Evolutionary conservation across 768 basidiomycete genomes (phyloP), one percentile per base, ranked within the genome.

Genomic region (Lanmaoa rubissima): DNA sequence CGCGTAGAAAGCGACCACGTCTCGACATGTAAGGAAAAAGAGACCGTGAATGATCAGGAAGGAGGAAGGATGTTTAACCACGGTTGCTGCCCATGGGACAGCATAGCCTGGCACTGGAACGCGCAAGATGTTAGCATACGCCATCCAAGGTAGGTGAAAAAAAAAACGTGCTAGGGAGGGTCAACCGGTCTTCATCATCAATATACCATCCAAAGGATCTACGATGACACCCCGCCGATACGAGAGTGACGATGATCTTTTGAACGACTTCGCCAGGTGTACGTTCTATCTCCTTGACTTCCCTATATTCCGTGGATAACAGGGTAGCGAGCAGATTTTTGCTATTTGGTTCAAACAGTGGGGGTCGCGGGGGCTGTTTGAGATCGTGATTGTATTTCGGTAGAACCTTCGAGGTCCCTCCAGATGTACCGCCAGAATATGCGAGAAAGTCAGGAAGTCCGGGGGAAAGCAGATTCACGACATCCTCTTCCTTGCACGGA

Each of bases 31-130:
- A 9, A 68, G 55, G 47, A 59, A 61, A 50, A 69, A 68, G 9
- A 67, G 57, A 6, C 60, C 61, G n/a, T 69, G 61, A 8, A 69
- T 60, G 26, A 61, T 32, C 11, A 65, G 31, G 38, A 64, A 66
- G 2, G 67, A 58, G 2, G 61, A 59, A 40, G 60, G 46, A 11
- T 59, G 13, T 11, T 32, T n/a, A 1, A 69, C 52, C 11, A 53
- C 31, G 11, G 63, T 58, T 6, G 61, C 63, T 8, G 67, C 67
- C 34, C 41, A 60, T 10, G 67, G 67, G 17, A 43, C 54, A 14
- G 54, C 58, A 2, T 44, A 52, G 2, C 59, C 54, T 7, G 67
- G 31, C 6, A 54, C 65, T 65, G 17, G 10, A 55, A 38, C 1
- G 13, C 4, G 19, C 44, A 59, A 28, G 21, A 31, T 16, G 19